phyloP scores from a whole-genome alignment of 2,329 filamentous ascomycete genomes.

The Metarhizium anisopliae region DNA sequence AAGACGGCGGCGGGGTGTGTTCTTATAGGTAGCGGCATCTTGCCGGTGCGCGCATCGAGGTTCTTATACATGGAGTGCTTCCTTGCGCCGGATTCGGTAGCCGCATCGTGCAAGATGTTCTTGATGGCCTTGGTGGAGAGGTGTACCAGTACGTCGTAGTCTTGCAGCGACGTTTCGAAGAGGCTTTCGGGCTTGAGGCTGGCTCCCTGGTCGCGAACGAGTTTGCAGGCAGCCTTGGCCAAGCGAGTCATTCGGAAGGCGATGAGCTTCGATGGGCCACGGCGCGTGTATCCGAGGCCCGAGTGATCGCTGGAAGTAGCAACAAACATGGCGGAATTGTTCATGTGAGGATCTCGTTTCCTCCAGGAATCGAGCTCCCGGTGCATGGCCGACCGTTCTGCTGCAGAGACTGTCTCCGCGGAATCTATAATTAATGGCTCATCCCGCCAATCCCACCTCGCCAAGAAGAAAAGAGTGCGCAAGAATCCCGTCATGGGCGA shows the following conservation, averaged over 20 bases:
- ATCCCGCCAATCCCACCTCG: slow-evolving; percentile 85
- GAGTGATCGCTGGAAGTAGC: slow-evolving; percentile 70
- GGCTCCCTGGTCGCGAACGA: slow-evolving; percentile 45
- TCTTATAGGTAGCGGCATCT: slow-evolving; percentile 37
- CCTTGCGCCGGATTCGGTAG: slow-evolving; percentile 24
- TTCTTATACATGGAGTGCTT: slow-evolving; percentile 68
- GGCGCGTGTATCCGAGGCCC: slow-evolving; percentile 71
- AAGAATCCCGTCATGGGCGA: slow-evolving; percentile 74
- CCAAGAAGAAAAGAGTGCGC: slow-evolving; percentile 68
- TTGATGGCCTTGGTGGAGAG: slow-evolving; percentile 49
- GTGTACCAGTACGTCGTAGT: slow-evolving; percentile 82
- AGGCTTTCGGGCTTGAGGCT: slow-evolving; percentile 43
- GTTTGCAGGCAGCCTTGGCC: slow-evolving; percentile 63
- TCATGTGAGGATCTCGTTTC: slow-evolving; percentile 81
- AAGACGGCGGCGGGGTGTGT: slow-evolving; percentile 55
- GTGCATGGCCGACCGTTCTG: slow-evolving; percentile 53
- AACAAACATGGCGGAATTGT: slow-evolving; percentile 70
- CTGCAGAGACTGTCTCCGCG: slow-evolving; percentile 50
- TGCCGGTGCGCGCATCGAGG: slow-evolving; percentile 50
- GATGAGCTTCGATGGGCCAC: slow-evolving; percentile 67
- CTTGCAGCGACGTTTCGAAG: slow-evolving; percentile 62
- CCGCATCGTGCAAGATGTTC: slow-evolving; percentile 28
- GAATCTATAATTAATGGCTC: slow-evolving; percentile 72
- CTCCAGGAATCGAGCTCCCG: slow-evolving; percentile 77
- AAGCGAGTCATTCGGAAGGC: slow-evolving; percentile 76